Evolutionary conservation across 345 rosid species (phyloP), one percentile per base, ranked within the genome.

Genomic region (Lumnitzera littorea): DNA sequence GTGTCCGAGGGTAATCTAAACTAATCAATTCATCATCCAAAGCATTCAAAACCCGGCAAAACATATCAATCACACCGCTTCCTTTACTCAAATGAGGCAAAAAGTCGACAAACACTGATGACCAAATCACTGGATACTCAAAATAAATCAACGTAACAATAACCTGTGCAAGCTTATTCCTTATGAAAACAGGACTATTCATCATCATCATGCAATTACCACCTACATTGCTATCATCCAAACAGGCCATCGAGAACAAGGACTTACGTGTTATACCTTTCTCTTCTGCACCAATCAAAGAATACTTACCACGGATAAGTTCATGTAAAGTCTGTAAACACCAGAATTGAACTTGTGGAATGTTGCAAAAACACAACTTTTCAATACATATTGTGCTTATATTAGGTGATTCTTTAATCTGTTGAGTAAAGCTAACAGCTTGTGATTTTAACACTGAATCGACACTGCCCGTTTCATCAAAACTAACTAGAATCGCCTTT

Each of bases 131-230:
- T 0, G 99, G 99, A 68, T 94, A 94, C 70, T 94, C 99, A n/a
- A 84, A 84, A 68, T 84, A 90, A 67, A 94, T 84, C 82, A 90
- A 66, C 57, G 91, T 84, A 60, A 82, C 95, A 74, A 94, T 69
- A 65, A 94, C 87, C 78, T 87, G 96, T 57, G 97, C 96, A 60
- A 94, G 96, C 83, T 94, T 94, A 63, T 94, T 94, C 61, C 77
- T 94, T 47, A 94, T 82, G 78, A 89, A 89, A 12, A 87, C 76
- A 25, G 95, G 91, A 51, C 89, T 80, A 48, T 80, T 94, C 60
- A 81, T 67, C 53, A 86, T 36, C 43, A 36, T 36, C 43, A 36
- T 36, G 1, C 10, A 36, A 4, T 36, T 36, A 5, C 10, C 70
- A 57, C 83, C 78, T 4, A 73, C 79, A 61, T 63, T 70, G 62